phyloP scores from a whole-genome alignment of 2,329 filamentous ascomycete species.

The Sodiomyces alkalinus region DNA sequence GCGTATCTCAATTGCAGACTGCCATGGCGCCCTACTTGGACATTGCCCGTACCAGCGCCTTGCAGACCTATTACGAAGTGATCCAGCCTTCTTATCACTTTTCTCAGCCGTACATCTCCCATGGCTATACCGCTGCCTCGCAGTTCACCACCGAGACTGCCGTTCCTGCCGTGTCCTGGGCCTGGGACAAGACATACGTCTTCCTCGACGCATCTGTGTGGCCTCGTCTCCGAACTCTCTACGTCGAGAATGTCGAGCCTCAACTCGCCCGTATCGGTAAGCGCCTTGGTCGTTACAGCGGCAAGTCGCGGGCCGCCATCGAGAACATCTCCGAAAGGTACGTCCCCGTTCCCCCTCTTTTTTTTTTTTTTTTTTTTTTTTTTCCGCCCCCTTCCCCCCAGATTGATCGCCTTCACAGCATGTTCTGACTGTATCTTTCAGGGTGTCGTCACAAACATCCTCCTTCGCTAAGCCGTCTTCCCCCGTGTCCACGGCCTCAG shows the following conservation, averaged over 20 bases:
- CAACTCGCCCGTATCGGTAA: slow-evolving; percentile 87
- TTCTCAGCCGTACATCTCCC: slow-evolving; percentile 58
- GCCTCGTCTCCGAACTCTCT: slow-evolving; percentile 67
- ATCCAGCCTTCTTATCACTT: slow-evolving; percentile 61
- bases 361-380: too few relatives aligned
- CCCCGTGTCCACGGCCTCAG: slow-evolving; percentile 9
- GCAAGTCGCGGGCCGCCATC: slow-evolving; percentile 20
- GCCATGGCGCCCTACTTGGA: slow-evolving; percentile 58
- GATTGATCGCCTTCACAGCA: too few relatives aligned
- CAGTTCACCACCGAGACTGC: slow-evolving; percentile 53
- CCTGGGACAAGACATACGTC: slow-evolving; percentile 50
- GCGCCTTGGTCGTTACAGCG: slow-evolving; percentile 63
- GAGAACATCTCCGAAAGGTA: slow-evolving; percentile 20
- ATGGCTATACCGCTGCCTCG: slow-evolving; percentile 51
- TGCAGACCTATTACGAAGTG: slow-evolving; percentile 56
- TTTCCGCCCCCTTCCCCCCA: too few relatives aligned
- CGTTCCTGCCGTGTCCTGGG: slow-evolving; percentile 56
- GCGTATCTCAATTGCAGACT: slow-evolving; percentile 47
- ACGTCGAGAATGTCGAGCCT: slow-evolving; percentile 86
- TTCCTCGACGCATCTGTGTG: slow-evolving; percentile 67
- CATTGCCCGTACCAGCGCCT: slow-evolving; percentile 43
- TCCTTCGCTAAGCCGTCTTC: slow-evolving; percentile 25
- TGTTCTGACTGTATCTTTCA: neutral
- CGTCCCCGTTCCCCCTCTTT: too few relatives aligned
- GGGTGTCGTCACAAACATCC: slow-evolving; percentile 15